Base-by-base conservation (phyloP, 2,329 filamentous ascomycete genomes). In the Botrytis sinoallii region DNA sequence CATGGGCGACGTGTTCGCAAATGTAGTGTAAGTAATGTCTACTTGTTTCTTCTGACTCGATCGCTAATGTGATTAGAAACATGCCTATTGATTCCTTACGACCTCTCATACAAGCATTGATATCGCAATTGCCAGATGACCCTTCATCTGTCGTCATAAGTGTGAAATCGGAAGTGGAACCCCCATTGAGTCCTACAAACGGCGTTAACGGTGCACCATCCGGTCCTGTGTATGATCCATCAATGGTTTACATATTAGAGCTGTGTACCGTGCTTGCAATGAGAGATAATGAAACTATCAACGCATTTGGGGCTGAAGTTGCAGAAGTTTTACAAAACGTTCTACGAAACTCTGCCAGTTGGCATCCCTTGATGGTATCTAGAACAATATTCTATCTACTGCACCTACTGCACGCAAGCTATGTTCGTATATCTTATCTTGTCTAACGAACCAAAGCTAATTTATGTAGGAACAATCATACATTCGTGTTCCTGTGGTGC, bases 231-330 rank as follows among this genome's bases (percentile, higher is more conserved):
- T 99, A 99, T 80, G 94, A 98, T 78, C 94, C 96, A 1, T 90
- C 91, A 1, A 87, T 96, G 70, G 91, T 97, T 0, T 99, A 97
- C 80, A 88, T 97, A n/a, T 86, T 99, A 18, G 96, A 99, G 80
- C 87, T 98, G 74, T 93, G 93, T 55, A 98, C 96, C 0, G 88
- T 95, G 1, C 85, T 98, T 48, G 91, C 93, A 12, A 86, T 97
- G 16, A 88, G 93, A 73, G 92, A 97, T 79, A 85, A 90, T 25
- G 88, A 92, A 75, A 93, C 93, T 0, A 87, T 96, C 44, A 87
- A 89, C 75, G 84, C 86, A 10, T 87, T 97, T 59, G 95, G 95
- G 8, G 94, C 95, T 80, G 88, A 89, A 73, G 90, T 98, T 16
- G 91, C 94, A 32, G 91, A 94, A 77, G 89, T 91, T 10, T 84